Conservation (phyloP, 305 asterid species). For the Galium porrigens region DNA sequence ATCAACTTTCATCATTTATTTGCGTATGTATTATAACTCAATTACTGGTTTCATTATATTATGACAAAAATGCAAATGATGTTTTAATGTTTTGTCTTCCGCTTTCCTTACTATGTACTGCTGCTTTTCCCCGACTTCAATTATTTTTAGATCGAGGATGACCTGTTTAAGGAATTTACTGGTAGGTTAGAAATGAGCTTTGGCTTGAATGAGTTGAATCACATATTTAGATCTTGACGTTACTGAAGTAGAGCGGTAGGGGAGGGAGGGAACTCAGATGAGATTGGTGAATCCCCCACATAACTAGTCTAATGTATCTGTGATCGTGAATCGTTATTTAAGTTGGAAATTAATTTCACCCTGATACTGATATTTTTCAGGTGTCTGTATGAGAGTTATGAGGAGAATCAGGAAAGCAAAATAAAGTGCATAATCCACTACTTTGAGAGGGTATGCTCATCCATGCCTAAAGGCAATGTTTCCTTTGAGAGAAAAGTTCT, state of each 20-base stretch:
- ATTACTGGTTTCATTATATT: not conserved
- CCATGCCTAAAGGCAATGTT: slow-evolving; percentile 51
- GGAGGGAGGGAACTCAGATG: not conserved
- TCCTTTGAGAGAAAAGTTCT: slow-evolving; percentile 84
- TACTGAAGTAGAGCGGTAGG: not conserved
- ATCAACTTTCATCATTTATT: slow-evolving; percentile 67
- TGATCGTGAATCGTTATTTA: slow-evolving; percentile 7
- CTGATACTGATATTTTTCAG: slow-evolving; percentile 26
- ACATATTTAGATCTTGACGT: not conserved
- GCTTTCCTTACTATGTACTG: not conserved
- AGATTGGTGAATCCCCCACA: not conserved
- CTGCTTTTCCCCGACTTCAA: not conserved
- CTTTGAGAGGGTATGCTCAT: slow-evolving; percentile 49
- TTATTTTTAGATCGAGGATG: not conserved
- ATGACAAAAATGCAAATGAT: not conserved
- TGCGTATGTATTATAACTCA: slow-evolving; percentile 41
- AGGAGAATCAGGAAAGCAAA: slow-evolving; percentile 48
- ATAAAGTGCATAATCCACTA: slow-evolving; percentile 75
- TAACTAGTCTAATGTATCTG: not conserved
- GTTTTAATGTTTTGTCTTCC: not conserved
- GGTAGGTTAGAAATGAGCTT: not conserved
- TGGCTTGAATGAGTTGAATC: not conserved
- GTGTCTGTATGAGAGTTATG: slow-evolving; percentile 43
- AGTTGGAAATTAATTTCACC: slow-evolving; percentile 15
- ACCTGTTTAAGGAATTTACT: not conserved